Conservation (phyloP, 306 rosid genomes). For the Cucurbita moschata region DNA sequence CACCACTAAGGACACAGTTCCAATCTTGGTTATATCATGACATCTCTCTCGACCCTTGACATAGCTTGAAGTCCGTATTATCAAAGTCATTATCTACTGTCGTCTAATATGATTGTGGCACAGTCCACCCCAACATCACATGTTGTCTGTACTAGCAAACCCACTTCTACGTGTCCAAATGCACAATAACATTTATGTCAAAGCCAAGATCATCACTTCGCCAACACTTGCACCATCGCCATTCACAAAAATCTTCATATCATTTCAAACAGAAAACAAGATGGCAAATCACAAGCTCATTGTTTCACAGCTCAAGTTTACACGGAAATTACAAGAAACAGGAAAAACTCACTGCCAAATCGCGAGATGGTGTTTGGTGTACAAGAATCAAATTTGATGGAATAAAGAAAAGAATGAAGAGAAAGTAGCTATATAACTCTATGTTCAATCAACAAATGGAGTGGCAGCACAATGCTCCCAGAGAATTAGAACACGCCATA, state of each 20-base stretch:
- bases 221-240: no score
- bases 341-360: constrained; percentile 12
- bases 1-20: no score
- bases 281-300: background rate
- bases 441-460: constrained; percentile 32
- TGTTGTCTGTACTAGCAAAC: no score
- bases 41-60: no score
- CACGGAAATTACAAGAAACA: constrained; percentile 1
- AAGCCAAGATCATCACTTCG: no score
- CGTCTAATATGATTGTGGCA: no score
- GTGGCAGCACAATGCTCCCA: constrained; percentile 9
- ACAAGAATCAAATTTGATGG: constrained; percentile 33
- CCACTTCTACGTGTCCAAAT: no score
- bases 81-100: no score
- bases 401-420: constrained; percentile 22
- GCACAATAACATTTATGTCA: no score
- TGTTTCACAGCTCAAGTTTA: background rate
- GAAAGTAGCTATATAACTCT: constrained; percentile 23
- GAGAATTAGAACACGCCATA: constrained; percentile 9
- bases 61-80: no score
- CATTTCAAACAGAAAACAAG: background rate
- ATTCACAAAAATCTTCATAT: background rate
- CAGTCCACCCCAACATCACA: no score
- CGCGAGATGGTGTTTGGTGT: constrained; percentile 18
- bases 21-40: no score